Evolutionary conservation across 164 flowering plant genomes (phyloP), one percentile per base, ranked within the genome.

Genomic region (Dillenia suffruticosa): DNA sequence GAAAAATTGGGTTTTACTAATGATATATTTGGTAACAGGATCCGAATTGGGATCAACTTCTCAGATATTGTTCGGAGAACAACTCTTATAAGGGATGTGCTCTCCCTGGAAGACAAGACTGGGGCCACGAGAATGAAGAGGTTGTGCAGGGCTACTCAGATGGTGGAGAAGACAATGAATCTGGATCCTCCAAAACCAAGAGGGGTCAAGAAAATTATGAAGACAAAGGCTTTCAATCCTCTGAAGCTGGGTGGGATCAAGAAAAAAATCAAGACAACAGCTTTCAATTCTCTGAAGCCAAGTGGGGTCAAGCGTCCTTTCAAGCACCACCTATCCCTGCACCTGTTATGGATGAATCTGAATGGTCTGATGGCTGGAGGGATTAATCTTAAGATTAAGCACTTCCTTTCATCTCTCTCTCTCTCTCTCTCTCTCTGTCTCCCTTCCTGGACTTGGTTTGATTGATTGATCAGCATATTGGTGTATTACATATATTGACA

Each of bases 1-100:
- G 6, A 32, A 4, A 32, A 32, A 5, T 32, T 4, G 40, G 40
- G 5, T 32, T 32, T 32, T 32, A 32, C 7, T 32, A 32, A 32
- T 32, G 40, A 32, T 40, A 55, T 58, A 14, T n/a, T 32, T 15
- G 71, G 59, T 66, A 69, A 72, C 84, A 93, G 98, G 98, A 93
- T 63, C 59, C 67, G 0, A 65, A 78, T 58, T 94, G 98, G 98
- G 77, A 79, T 62, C 72, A 75, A 74, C 81, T 94, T 12, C 62
- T 94, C 47, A 74, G 91, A 86, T 71, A 76, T 54, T 91, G 98
- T 64, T 69, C 68, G 5, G 93, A 86, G 61, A 82, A 89, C 63
- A 63, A 74, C 53, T 87, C 97, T 16, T 89, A 91, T 66, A 78
- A 77, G 59, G 98, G 98, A 14, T 89, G 98, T 70, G 58, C 74